These are phyloP conservation scores for Lactifluus volemus DNA, from an alignment of 768 basidiomycete genomes.

Conservation along the genomic window DNA sequence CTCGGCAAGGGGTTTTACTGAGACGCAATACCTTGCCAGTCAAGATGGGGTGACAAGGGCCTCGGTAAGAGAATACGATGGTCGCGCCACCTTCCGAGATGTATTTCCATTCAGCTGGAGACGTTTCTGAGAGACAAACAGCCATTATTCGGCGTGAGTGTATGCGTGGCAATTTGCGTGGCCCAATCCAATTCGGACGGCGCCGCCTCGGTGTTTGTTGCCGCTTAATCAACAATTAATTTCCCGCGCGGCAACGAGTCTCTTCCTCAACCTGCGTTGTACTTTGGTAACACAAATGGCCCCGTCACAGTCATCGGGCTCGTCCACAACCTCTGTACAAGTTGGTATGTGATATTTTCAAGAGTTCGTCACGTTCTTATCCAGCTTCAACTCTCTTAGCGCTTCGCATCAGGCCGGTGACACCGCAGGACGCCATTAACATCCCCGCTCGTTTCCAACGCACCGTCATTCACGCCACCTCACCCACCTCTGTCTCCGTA, in stretches of 20 bases:
- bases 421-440: conserved; percentile 70
- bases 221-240: conserved; percentile 8
- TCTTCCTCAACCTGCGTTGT: conserved; percentile 9
- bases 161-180: not conserved
- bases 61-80: conserved; percentile 77
- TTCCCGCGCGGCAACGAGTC: conserved; percentile 14
- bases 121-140: conserved; percentile 19
- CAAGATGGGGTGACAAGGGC: conserved; percentile 43
- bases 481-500: conserved; percentile 70
- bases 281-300: conserved; percentile 42
- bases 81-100: conserved; percentile 90
- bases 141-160: not conserved
- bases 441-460: conserved; percentile 94
- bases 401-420: conserved; percentile 84
- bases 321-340: conserved; percentile 82
- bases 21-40: conserved; percentile 67
- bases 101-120: conserved; percentile 66
- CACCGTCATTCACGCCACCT: conserved; percentile 71
- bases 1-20: conserved; percentile 41
- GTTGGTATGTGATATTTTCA: conserved; percentile 57
- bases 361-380: conserved; percentile 18
- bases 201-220: conserved; percentile 4
- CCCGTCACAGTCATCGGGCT: conserved; percentile 54
- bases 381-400: conserved; percentile 35
- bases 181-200: not conserved